Evolutionary conservation across 345 rosid genomes (phyloP).

Genomic region (Arabidopsis arenosa): DNA sequence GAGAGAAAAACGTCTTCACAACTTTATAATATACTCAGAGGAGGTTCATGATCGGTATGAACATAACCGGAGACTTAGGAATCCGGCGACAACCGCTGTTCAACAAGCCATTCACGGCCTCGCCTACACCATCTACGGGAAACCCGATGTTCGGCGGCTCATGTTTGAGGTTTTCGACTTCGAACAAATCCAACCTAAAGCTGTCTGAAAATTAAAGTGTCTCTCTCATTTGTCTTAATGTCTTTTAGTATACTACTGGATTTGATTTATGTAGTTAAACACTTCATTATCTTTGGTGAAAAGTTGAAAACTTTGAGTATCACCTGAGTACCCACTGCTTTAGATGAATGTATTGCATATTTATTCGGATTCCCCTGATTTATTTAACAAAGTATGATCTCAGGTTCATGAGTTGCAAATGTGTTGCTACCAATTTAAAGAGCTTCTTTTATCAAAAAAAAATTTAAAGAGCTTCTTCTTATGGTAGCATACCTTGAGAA

Average conservation of each 20-base stretch:
- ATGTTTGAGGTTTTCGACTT: slow-evolving; percentile 97
- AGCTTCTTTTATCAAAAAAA: too few species aligned
- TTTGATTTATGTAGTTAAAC: slow-evolving; percentile 15
- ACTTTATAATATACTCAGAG: slow-evolving; percentile 61
- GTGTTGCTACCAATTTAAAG: slow-evolving; percentile 4
- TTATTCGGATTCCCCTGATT: slow-evolving; percentile 83
- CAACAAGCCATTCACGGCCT: slow-evolving; percentile 97
- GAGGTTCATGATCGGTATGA: slow-evolving; percentile 79
- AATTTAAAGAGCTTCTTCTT: slow-evolving; percentile 31
- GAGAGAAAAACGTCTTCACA: slow-evolving; percentile 81
- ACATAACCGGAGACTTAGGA: slow-evolving; percentile 76
- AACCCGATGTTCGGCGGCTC: slow-evolving; percentile 87
- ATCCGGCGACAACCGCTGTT: slow-evolving; percentile 82
- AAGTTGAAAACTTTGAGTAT: too few species aligned
- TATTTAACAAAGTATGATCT: not conserved
- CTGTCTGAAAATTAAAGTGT: slow-evolving; percentile 49
- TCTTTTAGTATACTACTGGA: slow-evolving; percentile 27
- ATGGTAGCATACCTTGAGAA: slow-evolving; percentile 81
- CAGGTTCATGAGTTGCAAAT: slow-evolving; percentile 7
- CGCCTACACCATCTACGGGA: slow-evolving; percentile 79
- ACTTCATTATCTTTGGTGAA: not conserved
- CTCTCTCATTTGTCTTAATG: not conserved
- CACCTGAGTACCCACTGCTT: slow-evolving; percentile 66
- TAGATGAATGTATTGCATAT: slow-evolving; percentile 88
- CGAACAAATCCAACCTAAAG: slow-evolving; percentile 89